phyloP scores from a whole-genome alignment of 768 basidiomycete species.

The Termitomyces sp. region DNA sequence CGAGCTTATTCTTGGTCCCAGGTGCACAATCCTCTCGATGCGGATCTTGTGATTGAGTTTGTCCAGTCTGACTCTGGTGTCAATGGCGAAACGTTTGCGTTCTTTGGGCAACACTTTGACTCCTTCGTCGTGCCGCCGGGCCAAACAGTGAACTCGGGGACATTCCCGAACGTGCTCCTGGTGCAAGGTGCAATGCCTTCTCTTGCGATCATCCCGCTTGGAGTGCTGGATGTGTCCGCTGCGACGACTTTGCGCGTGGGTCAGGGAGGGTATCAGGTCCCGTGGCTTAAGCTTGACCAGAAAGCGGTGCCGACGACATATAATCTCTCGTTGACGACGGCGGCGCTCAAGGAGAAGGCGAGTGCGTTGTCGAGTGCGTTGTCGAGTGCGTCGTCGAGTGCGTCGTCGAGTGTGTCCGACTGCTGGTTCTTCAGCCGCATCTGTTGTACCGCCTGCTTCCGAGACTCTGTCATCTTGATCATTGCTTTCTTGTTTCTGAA shows the following conservation, averaged over 20 bases:
- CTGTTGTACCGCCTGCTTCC: background rate
- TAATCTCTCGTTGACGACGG: slow-evolving; percentile 19
- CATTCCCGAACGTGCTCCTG: slow-evolving; percentile 50
- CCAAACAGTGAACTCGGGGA: slow-evolving; percentile 55
- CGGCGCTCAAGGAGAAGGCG: slow-evolving; percentile 17
- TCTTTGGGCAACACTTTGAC: slow-evolving; percentile 49
- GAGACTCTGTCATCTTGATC: background rate
- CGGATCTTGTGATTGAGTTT: slow-evolving; percentile 50
- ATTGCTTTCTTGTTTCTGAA: background rate
- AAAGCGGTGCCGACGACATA: slow-evolving; percentile 48
- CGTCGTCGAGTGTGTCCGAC: background rate
- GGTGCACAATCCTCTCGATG: slow-evolving; percentile 51
- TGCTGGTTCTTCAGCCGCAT: background rate
- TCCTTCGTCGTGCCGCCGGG: slow-evolving; percentile 53
- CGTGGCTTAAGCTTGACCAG: slow-evolving; percentile 60
- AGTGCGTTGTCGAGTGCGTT: background rate
- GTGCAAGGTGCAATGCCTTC: slow-evolving; percentile 52
- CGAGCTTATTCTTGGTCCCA: slow-evolving; percentile 10
- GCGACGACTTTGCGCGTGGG: slow-evolving; percentile 44
- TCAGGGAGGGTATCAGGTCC: slow-evolving; percentile 51
- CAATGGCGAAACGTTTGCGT: slow-evolving; percentile 48
- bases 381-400: background rate
- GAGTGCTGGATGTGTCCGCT: slow-evolving; percentile 46
- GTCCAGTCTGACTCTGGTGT: slow-evolving; percentile 52
- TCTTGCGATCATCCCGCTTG: slow-evolving; percentile 50